Evolutionary conservation across 352 stramenopile species (phyloP).

Genomic region (Pythium phragmitis): DNA sequence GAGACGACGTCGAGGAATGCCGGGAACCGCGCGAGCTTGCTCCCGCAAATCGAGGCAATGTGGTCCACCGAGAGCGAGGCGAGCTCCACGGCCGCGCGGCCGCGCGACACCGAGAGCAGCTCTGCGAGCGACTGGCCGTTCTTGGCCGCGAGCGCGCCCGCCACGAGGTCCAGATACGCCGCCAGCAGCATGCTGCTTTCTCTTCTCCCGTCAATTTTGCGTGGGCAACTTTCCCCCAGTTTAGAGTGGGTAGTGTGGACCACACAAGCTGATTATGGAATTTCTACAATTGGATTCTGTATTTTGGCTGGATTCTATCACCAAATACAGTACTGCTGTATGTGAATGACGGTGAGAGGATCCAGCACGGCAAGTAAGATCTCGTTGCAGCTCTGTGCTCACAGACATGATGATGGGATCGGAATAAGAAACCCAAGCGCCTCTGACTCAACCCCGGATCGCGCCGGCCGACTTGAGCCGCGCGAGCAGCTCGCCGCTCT

Average conservation of each 20-base stretch:
- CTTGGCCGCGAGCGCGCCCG: constrained; percentile 42
- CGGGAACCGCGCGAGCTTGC: constrained; percentile 57
- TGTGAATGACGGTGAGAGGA: too few relatives aligned
- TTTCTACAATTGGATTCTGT: constrained; percentile 8
- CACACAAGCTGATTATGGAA: constrained; percentile 7
- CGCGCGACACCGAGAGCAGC: constrained; percentile 46
- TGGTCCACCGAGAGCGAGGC: constrained; percentile 44
- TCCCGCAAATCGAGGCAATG: constrained; percentile 48
- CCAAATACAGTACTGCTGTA: too few relatives aligned
- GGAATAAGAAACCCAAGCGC: too few relatives aligned
- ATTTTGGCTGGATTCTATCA: neutral
- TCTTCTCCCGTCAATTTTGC: too few relatives aligned
- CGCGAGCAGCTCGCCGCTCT: constrained; percentile 88
- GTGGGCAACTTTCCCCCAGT: too few relatives aligned
- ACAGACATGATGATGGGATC: too few relatives aligned
- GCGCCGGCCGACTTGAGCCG: constrained; percentile 77
- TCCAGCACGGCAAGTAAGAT: too few relatives aligned
- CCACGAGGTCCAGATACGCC: constrained; percentile 62
- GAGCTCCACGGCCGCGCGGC: constrained; percentile 39
- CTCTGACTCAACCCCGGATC: constrained; percentile 34
- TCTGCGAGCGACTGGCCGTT: constrained; percentile 52
- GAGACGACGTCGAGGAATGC: constrained; percentile 58
- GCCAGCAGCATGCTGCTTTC: constrained; percentile 47
- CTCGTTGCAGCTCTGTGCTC: too few relatives aligned
- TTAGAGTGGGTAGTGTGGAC: constrained; percentile 5